Evolutionary conservation across 768 basidiomycete genomes (phyloP).

Genomic region (Mycena venus): DNA sequence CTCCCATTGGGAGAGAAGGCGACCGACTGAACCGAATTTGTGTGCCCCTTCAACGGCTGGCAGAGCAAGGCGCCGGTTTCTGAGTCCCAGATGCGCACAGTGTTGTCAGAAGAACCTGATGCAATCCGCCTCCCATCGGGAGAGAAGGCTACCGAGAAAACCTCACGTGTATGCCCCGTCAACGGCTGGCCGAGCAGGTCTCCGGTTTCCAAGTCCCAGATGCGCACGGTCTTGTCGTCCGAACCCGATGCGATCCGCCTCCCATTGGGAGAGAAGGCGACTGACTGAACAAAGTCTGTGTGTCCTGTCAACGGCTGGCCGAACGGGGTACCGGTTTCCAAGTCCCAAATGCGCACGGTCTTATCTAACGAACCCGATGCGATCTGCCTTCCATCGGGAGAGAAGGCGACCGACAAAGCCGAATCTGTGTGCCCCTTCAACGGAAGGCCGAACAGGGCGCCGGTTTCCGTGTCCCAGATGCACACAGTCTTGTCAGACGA

Average conservation of each 20-base stretch:
- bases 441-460: no score
- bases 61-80: not conserved
- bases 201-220: not conserved
- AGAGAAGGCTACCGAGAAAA: not conserved
- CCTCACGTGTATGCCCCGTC: not conserved
- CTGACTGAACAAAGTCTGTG: not conserved
- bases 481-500: no score
- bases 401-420: not conserved
- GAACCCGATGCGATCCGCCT: not conserved
- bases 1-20: not conserved
- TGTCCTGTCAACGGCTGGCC: not conserved
- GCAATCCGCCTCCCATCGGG: not conserved
- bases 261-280: not conserved
- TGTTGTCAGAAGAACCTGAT: not conserved
- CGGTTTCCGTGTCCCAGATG: no score
- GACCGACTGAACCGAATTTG: not conserved
- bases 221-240: not conserved
- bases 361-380: constrained; percentile 66
- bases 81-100: not conserved
- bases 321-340: not conserved
- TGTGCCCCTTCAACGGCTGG: not conserved
- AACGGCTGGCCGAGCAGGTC: not conserved
- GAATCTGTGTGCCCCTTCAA: no score
- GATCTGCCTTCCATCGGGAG: constrained; percentile 39
- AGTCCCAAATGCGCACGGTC: constrained; percentile 53